phyloP scores from a whole-genome alignment of 2,329 filamentous ascomycete genomes.

The Xylariaceae sp. region DNA sequence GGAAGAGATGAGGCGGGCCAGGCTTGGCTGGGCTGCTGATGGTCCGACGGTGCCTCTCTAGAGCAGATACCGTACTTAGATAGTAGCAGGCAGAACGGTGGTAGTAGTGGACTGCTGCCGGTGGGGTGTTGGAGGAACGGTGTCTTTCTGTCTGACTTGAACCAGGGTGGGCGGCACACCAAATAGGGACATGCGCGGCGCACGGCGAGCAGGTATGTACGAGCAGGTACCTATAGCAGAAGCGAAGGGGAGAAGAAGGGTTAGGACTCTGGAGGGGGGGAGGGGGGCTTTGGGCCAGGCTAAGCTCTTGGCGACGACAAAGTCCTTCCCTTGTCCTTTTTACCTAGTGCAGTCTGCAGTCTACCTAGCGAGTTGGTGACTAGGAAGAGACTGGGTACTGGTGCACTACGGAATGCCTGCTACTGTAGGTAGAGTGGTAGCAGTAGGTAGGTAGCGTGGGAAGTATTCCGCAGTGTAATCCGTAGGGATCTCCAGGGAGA shows the following conservation, averaged over 20 bases:
- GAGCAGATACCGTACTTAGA: neutral
- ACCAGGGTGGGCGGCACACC: constrained; percentile 4
- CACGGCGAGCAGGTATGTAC: neutral
- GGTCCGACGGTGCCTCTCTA: neutral
- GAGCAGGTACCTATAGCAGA: neutral
- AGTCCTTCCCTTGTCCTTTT: constrained; percentile 18
- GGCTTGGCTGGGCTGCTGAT: constrained; percentile 11
- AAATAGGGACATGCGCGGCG: constrained; percentile 14
- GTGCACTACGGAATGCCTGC: too few species aligned
- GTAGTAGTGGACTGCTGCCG: neutral
- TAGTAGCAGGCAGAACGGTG: neutral
- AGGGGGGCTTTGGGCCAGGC: constrained; percentile 15
- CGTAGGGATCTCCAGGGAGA: too few species aligned
- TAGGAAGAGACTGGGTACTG: neutral
- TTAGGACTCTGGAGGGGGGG: constrained; percentile 1
- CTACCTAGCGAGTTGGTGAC: neutral
- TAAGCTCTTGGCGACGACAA: constrained; percentile 14
- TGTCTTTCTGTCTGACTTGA: constrained; percentile 8
- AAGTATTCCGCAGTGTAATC: neutral
- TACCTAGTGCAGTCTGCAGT: neutral
- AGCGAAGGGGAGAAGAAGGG: neutral
- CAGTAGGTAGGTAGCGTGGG: neutral
- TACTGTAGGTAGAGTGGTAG: too few species aligned
- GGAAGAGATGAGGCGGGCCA: constrained; percentile 7
- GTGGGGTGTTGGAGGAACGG: neutral